Percentiles rank a stretch among this genome's conserved stretches.
Evolutionary conservation across 179 eudicot genomes (phyloP).

Genomic region (Corrigiola litoralis): DNA sequence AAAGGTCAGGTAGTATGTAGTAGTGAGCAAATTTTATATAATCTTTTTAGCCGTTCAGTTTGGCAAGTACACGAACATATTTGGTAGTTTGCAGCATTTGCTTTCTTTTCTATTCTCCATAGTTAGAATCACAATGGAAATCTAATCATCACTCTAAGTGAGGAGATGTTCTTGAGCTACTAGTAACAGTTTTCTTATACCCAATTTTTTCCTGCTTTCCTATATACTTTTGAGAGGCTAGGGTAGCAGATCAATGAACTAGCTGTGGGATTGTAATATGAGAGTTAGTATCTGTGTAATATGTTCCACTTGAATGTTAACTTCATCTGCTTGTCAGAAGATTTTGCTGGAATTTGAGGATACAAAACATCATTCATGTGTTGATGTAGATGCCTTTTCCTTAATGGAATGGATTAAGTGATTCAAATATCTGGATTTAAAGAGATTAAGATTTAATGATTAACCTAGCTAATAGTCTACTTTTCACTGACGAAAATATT

Average conservation of each 20-base stretch:
- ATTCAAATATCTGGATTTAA: no score
- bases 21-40: no score
- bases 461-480: no score
- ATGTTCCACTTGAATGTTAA: background rate
- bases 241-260: slow-evolving; percentile 1
- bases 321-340: background rate
- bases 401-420: background rate
- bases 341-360: background rate
- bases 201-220: background rate
- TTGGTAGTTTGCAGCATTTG: no score
- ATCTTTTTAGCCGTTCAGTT: no score
- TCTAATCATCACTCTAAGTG: background rate
- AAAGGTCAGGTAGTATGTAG: no score
- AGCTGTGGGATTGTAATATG: background rate
- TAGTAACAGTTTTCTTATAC: background rate
- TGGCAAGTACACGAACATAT: no score
- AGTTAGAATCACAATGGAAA: no score
- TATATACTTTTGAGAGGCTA: background rate
- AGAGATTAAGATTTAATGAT: no score
- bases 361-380: background rate
- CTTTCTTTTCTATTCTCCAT: no score
- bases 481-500: no score
- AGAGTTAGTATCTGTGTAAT: background rate
- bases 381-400: background rate
- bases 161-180: background rate